A percentile compares a stretch with the other conserved stretches of the same genome.
phyloP scores from a whole-genome alignment of 2,329 filamentous ascomycete species.

The Akanthomyces lecanii region DNA sequence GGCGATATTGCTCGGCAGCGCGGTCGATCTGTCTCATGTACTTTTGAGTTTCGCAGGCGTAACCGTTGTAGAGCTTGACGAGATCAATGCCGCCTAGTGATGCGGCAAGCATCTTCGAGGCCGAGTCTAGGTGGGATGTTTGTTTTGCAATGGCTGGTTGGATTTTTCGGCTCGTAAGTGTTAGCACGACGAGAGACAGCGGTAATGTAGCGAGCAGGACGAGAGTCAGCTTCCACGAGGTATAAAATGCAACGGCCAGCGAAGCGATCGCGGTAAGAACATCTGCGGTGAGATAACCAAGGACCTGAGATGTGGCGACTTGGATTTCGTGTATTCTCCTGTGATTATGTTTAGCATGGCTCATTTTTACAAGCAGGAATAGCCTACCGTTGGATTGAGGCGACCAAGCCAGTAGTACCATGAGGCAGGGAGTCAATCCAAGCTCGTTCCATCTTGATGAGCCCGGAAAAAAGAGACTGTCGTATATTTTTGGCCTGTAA shows the following conservation, averaged over 20 bases:
- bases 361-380: neutral
- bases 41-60: conserved; percentile 62
- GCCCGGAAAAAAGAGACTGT: conserved; percentile 57
- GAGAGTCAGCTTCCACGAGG: conserved; percentile 79
- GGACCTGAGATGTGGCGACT: conserved; percentile 70
- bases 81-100: conserved; percentile 73
- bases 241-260: conserved; percentile 68
- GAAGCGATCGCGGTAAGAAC: conserved; percentile 61
- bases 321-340: conserved; percentile 84
- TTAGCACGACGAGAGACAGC: conserved; percentile 57
- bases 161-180: conserved; percentile 56
- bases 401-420: conserved; percentile 67
- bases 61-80: conserved; percentile 81
- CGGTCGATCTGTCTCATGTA: conserved; percentile 56
- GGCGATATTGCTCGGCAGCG: conserved; percentile 60
- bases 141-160: conserved; percentile 66
- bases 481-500: conserved; percentile 67
- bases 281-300: conserved; percentile 66
- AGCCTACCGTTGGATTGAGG: conserved; percentile 67
- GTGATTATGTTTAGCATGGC: neutral
- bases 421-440: conserved; percentile 78
- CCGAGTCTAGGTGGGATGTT: conserved; percentile 60
- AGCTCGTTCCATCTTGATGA: conserved; percentile 68
- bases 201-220: conserved; percentile 73
- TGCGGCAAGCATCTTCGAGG: conserved; percentile 67